A percentile compares a stretch with the other conserved stretches of the same genome.
phyloP scores from a whole-genome alignment of 208 protist genomes.

The Blechomonas ayalai region DNA sequence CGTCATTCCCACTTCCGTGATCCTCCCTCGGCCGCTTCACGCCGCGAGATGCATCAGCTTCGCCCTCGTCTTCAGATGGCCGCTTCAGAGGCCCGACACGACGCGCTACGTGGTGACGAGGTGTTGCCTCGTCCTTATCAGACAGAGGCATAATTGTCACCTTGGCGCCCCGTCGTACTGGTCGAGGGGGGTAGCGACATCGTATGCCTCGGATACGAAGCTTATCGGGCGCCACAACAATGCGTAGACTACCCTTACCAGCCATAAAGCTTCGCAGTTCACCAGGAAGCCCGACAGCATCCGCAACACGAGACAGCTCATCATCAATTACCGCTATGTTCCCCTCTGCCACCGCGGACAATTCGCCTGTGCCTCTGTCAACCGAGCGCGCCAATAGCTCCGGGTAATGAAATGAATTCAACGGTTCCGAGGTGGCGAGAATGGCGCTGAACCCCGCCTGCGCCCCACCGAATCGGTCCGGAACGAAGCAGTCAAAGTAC shows the following conservation, averaged over 20 bases:
- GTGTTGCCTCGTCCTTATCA: too few relatives aligned
- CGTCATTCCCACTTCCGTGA: constrained; percentile 8
- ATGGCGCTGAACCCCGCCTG: neutral
- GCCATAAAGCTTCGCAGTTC: constrained; percentile 32
- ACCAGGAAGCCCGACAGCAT: constrained; percentile 20
- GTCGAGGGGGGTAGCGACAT: constrained; percentile 35
- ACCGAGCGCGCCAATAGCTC: constrained; percentile 16
- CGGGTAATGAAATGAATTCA: constrained; percentile 77
- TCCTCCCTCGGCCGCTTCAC: constrained; percentile 5
- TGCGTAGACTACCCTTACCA: neutral
- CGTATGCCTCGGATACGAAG: constrained; percentile 36
- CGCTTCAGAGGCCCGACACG: too few relatives aligned
- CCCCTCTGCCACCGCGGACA: neutral
- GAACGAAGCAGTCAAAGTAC: constrained; percentile 63
- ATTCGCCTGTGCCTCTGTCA: constrained; percentile 1
- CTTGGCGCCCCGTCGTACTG: constrained; percentile 56
- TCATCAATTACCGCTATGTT: neutral
- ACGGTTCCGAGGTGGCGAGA: constrained; percentile 25
- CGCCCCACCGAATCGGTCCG: constrained; percentile 6
- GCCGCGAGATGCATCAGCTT: neutral
- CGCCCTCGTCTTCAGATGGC: constrained; percentile 11
- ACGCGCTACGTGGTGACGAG: too few relatives aligned
- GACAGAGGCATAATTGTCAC: constrained; percentile 36
- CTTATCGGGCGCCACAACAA: constrained; percentile 15
- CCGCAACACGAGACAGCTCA: constrained; percentile 5